Conservation (phyloP, 1,139 yeast genomes). For the Zygoascus hellenicus region DNA sequence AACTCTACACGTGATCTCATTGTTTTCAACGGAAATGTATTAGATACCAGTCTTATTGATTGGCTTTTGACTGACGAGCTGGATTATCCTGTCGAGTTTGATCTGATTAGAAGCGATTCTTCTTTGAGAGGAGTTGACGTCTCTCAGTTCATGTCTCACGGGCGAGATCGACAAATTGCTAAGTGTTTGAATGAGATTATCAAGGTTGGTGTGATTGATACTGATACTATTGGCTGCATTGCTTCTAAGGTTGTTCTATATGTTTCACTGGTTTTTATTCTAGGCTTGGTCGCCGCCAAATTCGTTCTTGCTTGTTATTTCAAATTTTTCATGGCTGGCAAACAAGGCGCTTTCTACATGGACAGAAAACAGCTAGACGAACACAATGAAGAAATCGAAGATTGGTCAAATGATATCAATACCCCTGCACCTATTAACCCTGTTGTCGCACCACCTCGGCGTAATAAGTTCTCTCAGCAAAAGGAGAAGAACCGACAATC, state of each 20-base stretch:
- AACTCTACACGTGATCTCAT: constrained; percentile 70
- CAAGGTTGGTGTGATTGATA: constrained; percentile 84
- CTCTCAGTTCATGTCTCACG: constrained; percentile 65
- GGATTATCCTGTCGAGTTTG: constrained; percentile 66
- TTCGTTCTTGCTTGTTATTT: constrained; percentile 84
- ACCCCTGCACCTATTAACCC: constrained; percentile 50
- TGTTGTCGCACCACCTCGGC: constrained; percentile 20
- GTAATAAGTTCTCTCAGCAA: constrained; percentile 19
- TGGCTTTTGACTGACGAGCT: constrained; percentile 70
- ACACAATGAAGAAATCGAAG: constrained; percentile 61
- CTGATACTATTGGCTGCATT: constrained; percentile 92
- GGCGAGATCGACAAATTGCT: constrained; percentile 64
- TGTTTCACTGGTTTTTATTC: constrained; percentile 74
- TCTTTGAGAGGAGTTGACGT: constrained; percentile 71
- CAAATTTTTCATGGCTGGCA: constrained; percentile 71
- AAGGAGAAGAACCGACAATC: constrained; percentile 20
- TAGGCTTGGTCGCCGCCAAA: constrained; percentile 69
- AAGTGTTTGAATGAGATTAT: constrained; percentile 82
- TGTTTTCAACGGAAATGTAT: constrained; percentile 81
- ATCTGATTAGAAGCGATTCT: constrained; percentile 51
- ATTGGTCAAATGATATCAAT: constrained; percentile 62
- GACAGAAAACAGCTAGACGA: constrained; percentile 48
- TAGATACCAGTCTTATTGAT: constrained; percentile 68
- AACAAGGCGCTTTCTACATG: constrained; percentile 70
- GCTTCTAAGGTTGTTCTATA: constrained; percentile 80